phyloP scores from a whole-genome alignment of 345 rosid species.

The Mangifera indica region DNA sequence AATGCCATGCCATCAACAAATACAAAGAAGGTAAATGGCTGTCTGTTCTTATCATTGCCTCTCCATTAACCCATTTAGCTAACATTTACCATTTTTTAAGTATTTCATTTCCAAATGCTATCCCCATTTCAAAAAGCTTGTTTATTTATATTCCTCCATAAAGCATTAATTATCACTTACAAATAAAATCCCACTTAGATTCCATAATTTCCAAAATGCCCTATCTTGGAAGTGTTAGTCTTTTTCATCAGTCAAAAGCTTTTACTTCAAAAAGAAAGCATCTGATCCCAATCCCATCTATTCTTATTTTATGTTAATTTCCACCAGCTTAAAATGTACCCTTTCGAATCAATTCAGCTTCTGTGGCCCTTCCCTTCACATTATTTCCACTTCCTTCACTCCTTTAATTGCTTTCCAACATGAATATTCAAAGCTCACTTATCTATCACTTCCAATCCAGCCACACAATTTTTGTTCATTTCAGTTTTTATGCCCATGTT shows the following conservation, averaged over 20 bases:
- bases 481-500: background rate
- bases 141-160: constrained; percentile 13
- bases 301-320: constrained; percentile 13
- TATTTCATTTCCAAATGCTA: constrained; percentile 9
- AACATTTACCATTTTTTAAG: background rate
- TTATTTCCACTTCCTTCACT: constrained; percentile 18
- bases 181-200: background rate
- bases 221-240: constrained; percentile 2
- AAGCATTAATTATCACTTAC: background rate
- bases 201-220: constrained; percentile 11
- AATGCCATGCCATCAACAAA: background rate
- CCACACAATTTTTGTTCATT: background rate
- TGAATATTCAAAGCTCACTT: constrained; percentile 33
- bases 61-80: background rate
- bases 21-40: background rate
- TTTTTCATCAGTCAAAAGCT: constrained; percentile 24
- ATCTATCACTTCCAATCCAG: background rate
- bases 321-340: constrained; percentile 22
- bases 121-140: constrained; percentile 6
- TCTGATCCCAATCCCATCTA: constrained; percentile 33
- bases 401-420: constrained; percentile 14
- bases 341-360: constrained; percentile 31
- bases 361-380: constrained; percentile 12
- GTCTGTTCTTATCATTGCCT: background rate
- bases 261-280: constrained; percentile 33